Evolutionary conservation across 2,329 filamentous ascomycete species (phyloP).

Genomic region (Emmonsiellopsis sp.): DNA sequence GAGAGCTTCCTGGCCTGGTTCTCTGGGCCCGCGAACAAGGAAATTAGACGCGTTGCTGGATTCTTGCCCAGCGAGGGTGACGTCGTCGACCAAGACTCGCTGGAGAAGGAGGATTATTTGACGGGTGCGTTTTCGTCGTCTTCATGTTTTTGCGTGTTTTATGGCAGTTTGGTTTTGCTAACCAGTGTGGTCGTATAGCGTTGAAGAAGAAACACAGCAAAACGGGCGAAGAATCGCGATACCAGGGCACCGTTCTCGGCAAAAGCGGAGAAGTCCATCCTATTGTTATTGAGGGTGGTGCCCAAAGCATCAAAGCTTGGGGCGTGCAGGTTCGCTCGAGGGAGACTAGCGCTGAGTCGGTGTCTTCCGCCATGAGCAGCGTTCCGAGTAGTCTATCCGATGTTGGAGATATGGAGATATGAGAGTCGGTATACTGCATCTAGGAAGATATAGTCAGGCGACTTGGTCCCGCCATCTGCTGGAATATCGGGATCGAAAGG

Average conservation of each 20-base stretch:
- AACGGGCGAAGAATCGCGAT: constrained; percentile 76
- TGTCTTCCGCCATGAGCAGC: constrained; percentile 31
- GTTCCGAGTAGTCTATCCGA: constrained; percentile 31
- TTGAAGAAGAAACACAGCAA: constrained; percentile 91
- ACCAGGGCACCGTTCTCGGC: constrained; percentile 74
- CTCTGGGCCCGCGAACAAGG: constrained; percentile 59
- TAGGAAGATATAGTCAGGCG: neutral
- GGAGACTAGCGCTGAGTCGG: constrained; percentile 20
- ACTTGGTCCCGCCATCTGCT: too few species aligned
- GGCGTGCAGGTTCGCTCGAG: constrained; percentile 27
- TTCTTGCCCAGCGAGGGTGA: constrained; percentile 51
- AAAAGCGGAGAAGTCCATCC: constrained; percentile 60
- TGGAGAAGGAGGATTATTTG: constrained; percentile 60
- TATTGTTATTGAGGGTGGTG: constrained; percentile 70
- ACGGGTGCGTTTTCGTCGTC: constrained; percentile 40
- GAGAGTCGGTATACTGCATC: constrained; percentile 8
- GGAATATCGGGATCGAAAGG: neutral
- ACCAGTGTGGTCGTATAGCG: constrained; percentile 35
- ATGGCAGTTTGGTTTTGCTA: constrained; percentile 1
- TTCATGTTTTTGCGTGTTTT: neutral
- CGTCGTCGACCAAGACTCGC: constrained; percentile 39
- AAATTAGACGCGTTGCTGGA: constrained; percentile 72
- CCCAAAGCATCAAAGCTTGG: constrained; percentile 61
- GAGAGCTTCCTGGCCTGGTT: constrained; percentile 75
- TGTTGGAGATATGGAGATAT: constrained; percentile 27